phyloP scores from a whole-genome alignment of 441 rosid species.

The Capsella rubella region DNA sequence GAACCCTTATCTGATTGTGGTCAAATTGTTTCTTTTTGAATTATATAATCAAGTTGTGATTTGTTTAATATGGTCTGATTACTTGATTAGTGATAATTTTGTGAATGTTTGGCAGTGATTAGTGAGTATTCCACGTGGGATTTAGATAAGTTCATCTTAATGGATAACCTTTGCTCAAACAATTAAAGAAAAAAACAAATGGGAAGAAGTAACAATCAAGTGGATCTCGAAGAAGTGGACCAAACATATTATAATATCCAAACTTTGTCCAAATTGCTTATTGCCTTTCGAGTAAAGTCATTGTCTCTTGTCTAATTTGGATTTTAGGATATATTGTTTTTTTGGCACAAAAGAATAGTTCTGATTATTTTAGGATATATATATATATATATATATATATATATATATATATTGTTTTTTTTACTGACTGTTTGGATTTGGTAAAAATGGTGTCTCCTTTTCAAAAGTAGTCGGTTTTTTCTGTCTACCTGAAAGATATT shows the following conservation, averaged over 20 bases:
- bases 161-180: constrained; percentile 30
- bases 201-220: neutral
- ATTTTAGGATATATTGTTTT: too few species aligned
- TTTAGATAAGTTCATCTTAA: constrained; percentile 1
- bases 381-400: too few species aligned
- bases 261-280: neutral
- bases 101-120: neutral
- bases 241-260: neutral
- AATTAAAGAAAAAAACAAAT: neutral
- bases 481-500: too few species aligned
- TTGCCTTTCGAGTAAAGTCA: constrained; percentile 10
- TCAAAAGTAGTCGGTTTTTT: too few species aligned
- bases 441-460: too few species aligned
- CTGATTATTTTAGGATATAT: too few species aligned
- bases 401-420: too few species aligned
- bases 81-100: neutral
- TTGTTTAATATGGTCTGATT: constrained; percentile 21
- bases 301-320: neutral
- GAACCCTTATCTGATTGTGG: neutral
- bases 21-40: neutral
- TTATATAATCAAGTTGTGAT: neutral
- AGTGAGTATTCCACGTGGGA: constrained; percentile 10
- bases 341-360: too few species aligned
- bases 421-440: too few species aligned
- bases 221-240: constrained; percentile 12